Conservation (phyloP, 768 basidiomycete genomes). For the Mycena olivaceomarginata region DNA sequence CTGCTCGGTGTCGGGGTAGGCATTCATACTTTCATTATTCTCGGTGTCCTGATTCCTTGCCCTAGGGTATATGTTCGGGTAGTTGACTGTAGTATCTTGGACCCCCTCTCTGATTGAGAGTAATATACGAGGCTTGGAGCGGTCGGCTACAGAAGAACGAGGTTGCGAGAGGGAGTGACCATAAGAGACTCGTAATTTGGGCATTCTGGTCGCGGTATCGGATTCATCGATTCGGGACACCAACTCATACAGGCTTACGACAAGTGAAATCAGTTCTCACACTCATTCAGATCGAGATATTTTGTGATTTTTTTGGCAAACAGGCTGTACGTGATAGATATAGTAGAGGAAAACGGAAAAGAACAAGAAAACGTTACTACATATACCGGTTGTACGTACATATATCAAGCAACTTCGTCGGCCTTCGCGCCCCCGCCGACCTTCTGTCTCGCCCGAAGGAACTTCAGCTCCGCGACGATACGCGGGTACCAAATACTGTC, state of each 20-base stretch:
- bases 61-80: too few relatives aligned
- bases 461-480: constrained; percentile 17
- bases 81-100: too few relatives aligned
- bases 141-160: too few relatives aligned
- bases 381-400: not conserved
- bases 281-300: not conserved
- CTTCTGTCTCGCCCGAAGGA: constrained; percentile 26
- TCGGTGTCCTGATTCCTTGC: not conserved
- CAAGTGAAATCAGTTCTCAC: too few relatives aligned
- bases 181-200: too few relatives aligned
- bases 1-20: constrained; percentile 22
- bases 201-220: too few relatives aligned
- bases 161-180: too few relatives aligned
- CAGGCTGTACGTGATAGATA: not conserved
- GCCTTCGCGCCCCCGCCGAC: constrained; percentile 13
- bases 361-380: not conserved
- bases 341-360: not conserved
- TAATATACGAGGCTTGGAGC: too few relatives aligned
- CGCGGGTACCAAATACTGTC: constrained; percentile 27
- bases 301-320: not conserved
- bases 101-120: too few relatives aligned
- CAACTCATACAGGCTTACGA: too few relatives aligned
- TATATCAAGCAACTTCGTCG: not conserved
- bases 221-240: too few relatives aligned
- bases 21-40: too few relatives aligned